phyloP scores from a whole-genome alignment of 169 alveolate species.

The Ophryocystis elektroscirrha region DNA sequence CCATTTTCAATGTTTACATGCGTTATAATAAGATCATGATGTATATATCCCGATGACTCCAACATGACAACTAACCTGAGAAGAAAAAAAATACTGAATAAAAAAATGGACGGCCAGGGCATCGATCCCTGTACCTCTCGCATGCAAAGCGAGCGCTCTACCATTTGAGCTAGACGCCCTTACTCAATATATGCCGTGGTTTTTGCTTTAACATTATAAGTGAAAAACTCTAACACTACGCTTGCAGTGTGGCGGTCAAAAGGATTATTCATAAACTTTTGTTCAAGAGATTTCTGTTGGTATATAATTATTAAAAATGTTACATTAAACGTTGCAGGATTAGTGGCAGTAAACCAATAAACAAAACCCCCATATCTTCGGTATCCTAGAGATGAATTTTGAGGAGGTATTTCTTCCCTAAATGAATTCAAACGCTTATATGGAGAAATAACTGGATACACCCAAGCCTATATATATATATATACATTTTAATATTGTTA shows the following conservation, averaged over 20 bases:
- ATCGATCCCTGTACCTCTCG: constrained; percentile 99
- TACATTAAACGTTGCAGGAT: not conserved
- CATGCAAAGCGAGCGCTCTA: constrained; percentile 99
- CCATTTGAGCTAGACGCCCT: constrained; percentile 97
- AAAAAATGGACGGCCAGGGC: constrained; percentile 76
- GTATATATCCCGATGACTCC: no score
- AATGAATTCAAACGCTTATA: no score
- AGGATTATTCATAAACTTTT: not conserved
- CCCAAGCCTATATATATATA: no score
- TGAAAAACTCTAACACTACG: not conserved
- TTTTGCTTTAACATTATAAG: not conserved
- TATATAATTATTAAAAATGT: not conserved
- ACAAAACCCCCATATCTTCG: not conserved
- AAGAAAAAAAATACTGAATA: no score
- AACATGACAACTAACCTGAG: no score
- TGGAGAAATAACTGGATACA: no score
- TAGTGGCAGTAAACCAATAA: not conserved
- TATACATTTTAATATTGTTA: no score
- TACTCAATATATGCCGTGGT: no score
- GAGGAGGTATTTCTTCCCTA: no score
- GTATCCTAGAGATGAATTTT: no score
- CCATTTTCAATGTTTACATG: no score
- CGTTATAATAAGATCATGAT: no score
- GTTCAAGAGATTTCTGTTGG: not conserved
- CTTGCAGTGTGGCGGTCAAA: not conserved